These are phyloP conservation scores for Pleurotus djamor DNA, from an alignment of 768 basidiomycete genomes.

Conservation along the genomic window DNA sequence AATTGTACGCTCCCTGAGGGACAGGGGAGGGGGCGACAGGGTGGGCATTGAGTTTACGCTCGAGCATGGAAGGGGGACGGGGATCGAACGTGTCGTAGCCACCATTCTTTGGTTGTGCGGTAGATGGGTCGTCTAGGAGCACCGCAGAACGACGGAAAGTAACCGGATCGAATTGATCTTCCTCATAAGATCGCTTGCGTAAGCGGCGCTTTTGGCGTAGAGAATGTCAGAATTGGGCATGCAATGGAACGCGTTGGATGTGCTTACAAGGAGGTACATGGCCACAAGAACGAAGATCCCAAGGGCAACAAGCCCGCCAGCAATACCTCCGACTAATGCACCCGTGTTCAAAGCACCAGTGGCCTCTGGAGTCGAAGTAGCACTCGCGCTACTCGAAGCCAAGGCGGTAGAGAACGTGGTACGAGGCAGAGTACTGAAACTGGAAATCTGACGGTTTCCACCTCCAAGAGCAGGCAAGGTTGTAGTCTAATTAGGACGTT, in stretches of 20 bases:
- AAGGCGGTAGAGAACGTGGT: not conserved
- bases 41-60: slow-evolving; percentile 35
- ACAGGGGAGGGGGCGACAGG: not conserved
- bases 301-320: slow-evolving; percentile 42
- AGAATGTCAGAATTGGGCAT: not conserved
- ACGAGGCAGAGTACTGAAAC: slow-evolving; percentile 1
- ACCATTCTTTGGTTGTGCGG: slow-evolving; percentile 19
- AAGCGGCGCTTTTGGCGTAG: slow-evolving; percentile 35
- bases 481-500: not conserved
- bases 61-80: slow-evolving; percentile 65
- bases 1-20: slow-evolving; percentile 1
- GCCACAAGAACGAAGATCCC: slow-evolving; percentile 36
- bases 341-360: slow-evolving; percentile 20
- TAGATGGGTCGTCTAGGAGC: slow-evolving; percentile 47
- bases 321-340: slow-evolving; percentile 39
- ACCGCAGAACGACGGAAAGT: slow-evolving; percentile 68
- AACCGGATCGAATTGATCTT: slow-evolving; percentile 48
- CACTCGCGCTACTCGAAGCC: slow-evolving; percentile 4
- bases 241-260: slow-evolving; percentile 1
- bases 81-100: slow-evolving; percentile 34
- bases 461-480: not conserved
- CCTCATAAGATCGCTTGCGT: slow-evolving; percentile 29
- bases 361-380: slow-evolving; percentile 12
- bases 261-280: slow-evolving; percentile 45
- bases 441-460: not conserved